Evolutionary conservation across 805 yeast genomes (phyloP), one percentile per base, ranked within the genome.

Genomic region (Isabelozyma rhagii): DNA sequence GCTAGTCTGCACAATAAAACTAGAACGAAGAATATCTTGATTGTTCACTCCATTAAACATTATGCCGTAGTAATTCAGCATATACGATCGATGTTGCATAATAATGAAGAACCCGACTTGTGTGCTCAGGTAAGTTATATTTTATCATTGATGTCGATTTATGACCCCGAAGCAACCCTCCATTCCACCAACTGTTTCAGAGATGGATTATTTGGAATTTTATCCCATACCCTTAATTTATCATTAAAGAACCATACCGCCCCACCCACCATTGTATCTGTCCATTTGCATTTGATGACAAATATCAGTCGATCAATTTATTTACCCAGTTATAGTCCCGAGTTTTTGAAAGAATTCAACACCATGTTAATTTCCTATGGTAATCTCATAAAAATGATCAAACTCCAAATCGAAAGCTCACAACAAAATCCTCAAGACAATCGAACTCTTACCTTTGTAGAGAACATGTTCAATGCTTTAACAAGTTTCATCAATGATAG

Each of bases 121-220:
- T 66, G 71, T 34, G 64, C 75, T 0, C 60, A 65, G 7, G 67
- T 67, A 14, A 68, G 74, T 15, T 72, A 71, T 52, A 63, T 72
- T 38, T 57, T 72, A 42, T 62, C 70, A 46, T 55, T 72, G 44
- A 71, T 71, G 75, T 63, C 75, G 13, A 68, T 72, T 38, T 72
- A 72, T 53, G 77, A 72, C 48, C 78, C 76, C 1, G 75, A 70
- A 50, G 77, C 75, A 10, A 70, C 74, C 1, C 50, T 63, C 13
- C 55, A 63, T 51, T 68, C 74, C 25, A 62, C 67, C 29, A 60
- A 60, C 34, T 72, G 78, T 48, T 72, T 71, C 53, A 59, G 74
- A 29, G 74, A 72, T 51, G 78, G 78, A 1, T 55, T 72, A 48
- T 69, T 72, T 47, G 59, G 71, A 31, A 65, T 70, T 34, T 64